Base-by-base conservation (phyloP, 2,329 filamentous ascomycete genomes). In the Talaromyces atroroseus region DNA sequence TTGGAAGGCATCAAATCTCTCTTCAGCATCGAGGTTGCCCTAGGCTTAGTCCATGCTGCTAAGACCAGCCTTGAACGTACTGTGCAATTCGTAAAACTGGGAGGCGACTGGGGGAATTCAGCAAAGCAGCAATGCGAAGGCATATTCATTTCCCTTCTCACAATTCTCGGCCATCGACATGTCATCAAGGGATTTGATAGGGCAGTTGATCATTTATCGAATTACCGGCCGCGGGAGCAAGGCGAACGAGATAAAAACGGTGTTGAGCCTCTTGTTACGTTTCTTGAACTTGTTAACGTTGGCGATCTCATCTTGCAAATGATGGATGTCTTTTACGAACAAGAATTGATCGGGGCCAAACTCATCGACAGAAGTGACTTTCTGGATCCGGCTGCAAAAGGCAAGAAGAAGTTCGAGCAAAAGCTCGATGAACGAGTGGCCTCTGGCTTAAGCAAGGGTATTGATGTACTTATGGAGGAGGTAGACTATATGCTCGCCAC, bases 391-490 rank as follows among this genome's bases (percentile, higher is more conserved):
- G 90, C 92, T 0, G 88, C 89, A 32, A 87, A 96, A 64, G 92
- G 94, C 62, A 99, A 99, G 82, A 97, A 96, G 77, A 91, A 90
- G 62, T 99, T 97, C 66, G 94, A 99, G 78, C 92, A 96, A 69
- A 96, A 96, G 88, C 85, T 99, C 1, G 94, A 99, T 68, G 94
- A 97, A 74, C 89, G 90, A 59, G 94, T 99, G 7, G 94, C 94
- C 3, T 91, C 92, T 8, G 95, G 95, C 1, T 78, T 99, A 60
- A 96, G 96, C 73, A 96, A 95, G 76, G 94, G 94, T 61, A 97
- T 99, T 61, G 92, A 99, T 67, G 94, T 96, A 57, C 82, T 99
- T 45, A 97, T 99, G 88, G 91, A 95, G 65, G 94, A 99, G 75
- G 92, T 97, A 26, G 94, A 99, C 71, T 96, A 95, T 68, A 82